Percentiles rank a stretch among this genome's conserved stretches.
Evolutionary conservation across 768 basidiomycete genomes (phyloP).

Genomic region (Naematelia encephala): DNA sequence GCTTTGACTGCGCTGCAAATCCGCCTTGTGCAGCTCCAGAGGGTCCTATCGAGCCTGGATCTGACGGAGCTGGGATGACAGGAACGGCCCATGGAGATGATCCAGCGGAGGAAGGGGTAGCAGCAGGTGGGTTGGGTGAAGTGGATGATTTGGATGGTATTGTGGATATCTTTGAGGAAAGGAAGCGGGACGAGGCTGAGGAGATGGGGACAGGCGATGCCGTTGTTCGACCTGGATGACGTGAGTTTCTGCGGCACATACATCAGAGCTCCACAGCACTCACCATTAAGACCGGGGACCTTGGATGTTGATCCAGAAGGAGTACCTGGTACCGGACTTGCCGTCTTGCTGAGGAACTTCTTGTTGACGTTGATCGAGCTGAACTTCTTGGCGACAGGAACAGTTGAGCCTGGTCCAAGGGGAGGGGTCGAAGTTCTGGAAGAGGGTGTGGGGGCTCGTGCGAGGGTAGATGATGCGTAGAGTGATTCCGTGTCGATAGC

Average conservation of each 20-base stretch:
- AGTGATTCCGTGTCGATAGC: background rate
- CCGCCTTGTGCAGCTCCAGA: constrained; percentile 44
- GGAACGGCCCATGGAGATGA: constrained; percentile 67
- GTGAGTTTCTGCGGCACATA: constrained; percentile 1
- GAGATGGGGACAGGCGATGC: constrained; percentile 30
- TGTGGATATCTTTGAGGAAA: constrained; percentile 77
- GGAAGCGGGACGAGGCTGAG: constrained; percentile 62
- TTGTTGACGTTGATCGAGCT: constrained; percentile 89
- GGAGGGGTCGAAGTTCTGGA: constrained; percentile 43
- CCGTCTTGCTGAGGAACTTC: constrained; percentile 91
- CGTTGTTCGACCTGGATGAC: constrained; percentile 38
- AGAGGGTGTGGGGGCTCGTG: constrained; percentile 27
- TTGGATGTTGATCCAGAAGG: constrained; percentile 16
- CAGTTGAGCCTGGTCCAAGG: constrained; percentile 18
- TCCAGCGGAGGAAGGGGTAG: constrained; percentile 59
- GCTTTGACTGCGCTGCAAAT: background rate
- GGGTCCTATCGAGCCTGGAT: constrained; percentile 17
- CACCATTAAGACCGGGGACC: constrained; percentile 24
- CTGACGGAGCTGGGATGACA: constrained; percentile 22
- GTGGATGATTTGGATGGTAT: constrained; percentile 52
- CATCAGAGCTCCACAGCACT: constrained; percentile 54
- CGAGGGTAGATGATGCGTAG: background rate
- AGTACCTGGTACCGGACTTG: constrained; percentile 53
- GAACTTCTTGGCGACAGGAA: constrained; percentile 67
- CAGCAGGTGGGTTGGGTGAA: constrained; percentile 50